A percentile compares a stretch with the other conserved stretches of the same genome.
Evolutionary conservation across 2,329 filamentous ascomycete genomes (phyloP).

Genomic region (Fusarium staphyleae): DNA sequence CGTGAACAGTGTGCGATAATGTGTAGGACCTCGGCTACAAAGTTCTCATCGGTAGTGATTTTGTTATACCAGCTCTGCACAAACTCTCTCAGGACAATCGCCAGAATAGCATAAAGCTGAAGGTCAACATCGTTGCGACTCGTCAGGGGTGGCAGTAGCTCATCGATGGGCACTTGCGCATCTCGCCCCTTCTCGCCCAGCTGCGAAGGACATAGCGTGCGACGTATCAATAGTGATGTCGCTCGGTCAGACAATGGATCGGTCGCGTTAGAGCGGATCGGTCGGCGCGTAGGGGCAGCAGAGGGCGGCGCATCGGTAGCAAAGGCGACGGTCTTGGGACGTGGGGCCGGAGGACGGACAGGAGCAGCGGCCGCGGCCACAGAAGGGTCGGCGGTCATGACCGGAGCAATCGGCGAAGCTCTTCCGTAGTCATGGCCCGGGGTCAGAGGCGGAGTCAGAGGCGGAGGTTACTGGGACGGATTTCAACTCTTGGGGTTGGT

Average conservation of each 20-base stretch:
- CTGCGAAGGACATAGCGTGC: conserved; percentile 80
- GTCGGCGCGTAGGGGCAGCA: conserved; percentile 42
- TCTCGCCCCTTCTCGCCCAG: conserved; percentile 63
- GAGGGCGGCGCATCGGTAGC: conserved; percentile 36
- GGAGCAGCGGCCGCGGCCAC: conserved; percentile 32
- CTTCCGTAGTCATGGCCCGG: conserved; percentile 41
- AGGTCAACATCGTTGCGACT: conserved; percentile 94
- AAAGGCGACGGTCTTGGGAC: conserved; percentile 34
- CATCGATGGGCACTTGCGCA: conserved; percentile 68
- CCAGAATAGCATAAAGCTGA: conserved; percentile 90
- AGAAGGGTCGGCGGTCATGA: conserved; percentile 41
- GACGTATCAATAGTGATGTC: conserved; percentile 82
- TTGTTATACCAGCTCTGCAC: conserved; percentile 92
- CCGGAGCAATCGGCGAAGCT: conserved; percentile 27
- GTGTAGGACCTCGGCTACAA: conserved; percentile 86
- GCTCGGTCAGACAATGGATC: conserved; percentile 76
- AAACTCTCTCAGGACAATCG: conserved; percentile 88
- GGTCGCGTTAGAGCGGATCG: conserved; percentile 46
- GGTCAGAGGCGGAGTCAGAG: neutral
- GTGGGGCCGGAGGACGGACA: conserved; percentile 33
- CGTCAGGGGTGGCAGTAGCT: conserved; percentile 87
- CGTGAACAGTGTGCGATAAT: conserved; percentile 92
- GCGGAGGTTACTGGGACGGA: neutral
- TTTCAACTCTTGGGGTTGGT: conserved; percentile 6
- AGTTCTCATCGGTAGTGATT: conserved; percentile 88